A percentile compares a stretch with the other conserved stretches of the same genome.
Evolutionary conservation across 257 asterid species (phyloP).

Genomic region (Solanum tarijense): DNA sequence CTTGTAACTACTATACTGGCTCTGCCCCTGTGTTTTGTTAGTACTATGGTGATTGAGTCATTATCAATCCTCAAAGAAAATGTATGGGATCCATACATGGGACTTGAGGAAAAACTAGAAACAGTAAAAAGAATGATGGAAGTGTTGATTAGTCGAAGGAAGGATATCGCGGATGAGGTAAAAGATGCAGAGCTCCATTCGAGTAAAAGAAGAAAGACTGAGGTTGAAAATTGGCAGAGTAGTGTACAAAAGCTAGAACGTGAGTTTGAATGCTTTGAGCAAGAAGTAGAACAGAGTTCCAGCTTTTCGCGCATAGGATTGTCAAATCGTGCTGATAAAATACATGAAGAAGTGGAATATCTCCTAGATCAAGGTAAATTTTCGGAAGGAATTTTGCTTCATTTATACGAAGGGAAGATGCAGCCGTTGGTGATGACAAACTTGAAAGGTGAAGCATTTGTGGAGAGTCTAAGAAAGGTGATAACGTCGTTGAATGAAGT

Average conservation of each 20-base stretch:
- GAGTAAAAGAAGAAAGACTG: not conserved
- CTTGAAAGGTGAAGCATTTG: not conserved
- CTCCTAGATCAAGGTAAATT: not conserved
- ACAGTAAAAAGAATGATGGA: not conserved
- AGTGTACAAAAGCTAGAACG: not conserved
- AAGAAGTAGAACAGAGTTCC: not conserved
- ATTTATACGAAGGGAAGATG: not conserved
- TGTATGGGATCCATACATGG: not conserved
- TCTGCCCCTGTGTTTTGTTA: not conserved
- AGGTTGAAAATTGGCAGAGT: not conserved
- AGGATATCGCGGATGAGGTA: not conserved
- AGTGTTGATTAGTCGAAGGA: not conserved
- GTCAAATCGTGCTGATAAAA: not conserved
- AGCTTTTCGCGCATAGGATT: not conserved
- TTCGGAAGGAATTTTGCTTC: not conserved
- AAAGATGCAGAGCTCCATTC: not conserved
- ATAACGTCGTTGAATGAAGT: not conserved
- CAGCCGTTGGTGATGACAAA: not conserved
- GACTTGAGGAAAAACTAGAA: not conserved
- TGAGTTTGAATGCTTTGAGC: not conserved
- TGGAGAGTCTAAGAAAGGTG: not conserved
- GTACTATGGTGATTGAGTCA: not conserved
- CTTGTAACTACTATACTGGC: not conserved
- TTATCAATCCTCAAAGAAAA: not conserved
- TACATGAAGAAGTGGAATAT: not conserved